These are phyloP conservation scores for Podospora didyma DNA, from an alignment of 495 filamentous ascomycete genomes.

Conservation along the genomic window DNA sequence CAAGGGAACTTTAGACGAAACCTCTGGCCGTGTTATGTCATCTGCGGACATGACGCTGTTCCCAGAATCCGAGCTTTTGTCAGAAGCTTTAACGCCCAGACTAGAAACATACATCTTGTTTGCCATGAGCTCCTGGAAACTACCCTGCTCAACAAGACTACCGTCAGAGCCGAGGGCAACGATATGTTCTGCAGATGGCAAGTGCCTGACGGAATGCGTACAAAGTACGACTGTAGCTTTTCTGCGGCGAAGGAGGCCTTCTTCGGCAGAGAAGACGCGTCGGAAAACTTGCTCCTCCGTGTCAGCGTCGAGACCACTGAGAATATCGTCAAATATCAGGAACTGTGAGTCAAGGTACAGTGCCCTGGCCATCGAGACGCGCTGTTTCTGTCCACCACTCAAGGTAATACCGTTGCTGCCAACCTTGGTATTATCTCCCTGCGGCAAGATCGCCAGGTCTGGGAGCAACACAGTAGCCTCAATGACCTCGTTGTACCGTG, in stretches of 20 bases:
- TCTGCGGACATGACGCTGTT: neutral
- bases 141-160: conserved; percentile 24
- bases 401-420: conserved; percentile 63
- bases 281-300: conserved; percentile 61
- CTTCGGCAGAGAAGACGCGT: conserved; percentile 39
- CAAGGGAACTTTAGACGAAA: neutral
- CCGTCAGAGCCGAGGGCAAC: conserved; percentile 20
- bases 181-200: conserved; percentile 54
- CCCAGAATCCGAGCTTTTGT: conserved; percentile 1
- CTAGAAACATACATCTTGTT: conserved; percentile 20
- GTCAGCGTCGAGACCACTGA: conserved; percentile 59
- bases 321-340: conserved; percentile 43
- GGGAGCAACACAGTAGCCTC: conserved; percentile 58
- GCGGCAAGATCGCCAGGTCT: conserved; percentile 42
- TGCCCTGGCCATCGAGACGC: conserved; percentile 40
- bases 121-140: conserved; percentile 19
- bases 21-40: neutral
- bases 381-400: conserved; percentile 64
- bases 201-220: conserved; percentile 23
- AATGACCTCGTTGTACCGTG: conserved; percentile 60
- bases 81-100: conserved; percentile 11
- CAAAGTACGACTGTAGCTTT: conserved; percentile 22
- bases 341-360: conserved; percentile 28
- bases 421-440: conserved; percentile 51
- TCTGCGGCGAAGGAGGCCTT: conserved; percentile 23